These are phyloP conservation scores for Aspergillus bertholletiae DNA, from an alignment of 495 filamentous ascomycete genomes.

Conservation along the genomic window DNA sequence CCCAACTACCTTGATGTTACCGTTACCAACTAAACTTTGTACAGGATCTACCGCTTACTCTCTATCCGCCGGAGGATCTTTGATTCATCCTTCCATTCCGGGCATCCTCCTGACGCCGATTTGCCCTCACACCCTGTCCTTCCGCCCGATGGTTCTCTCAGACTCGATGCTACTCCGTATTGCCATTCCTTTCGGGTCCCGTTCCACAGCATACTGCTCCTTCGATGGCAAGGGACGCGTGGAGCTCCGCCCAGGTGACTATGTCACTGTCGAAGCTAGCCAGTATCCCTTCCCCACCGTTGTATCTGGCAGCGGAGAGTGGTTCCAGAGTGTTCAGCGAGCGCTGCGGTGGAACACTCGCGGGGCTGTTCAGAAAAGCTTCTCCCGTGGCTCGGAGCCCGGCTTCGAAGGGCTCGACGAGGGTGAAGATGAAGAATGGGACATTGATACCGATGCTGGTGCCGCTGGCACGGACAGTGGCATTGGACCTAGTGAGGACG, in stretches of 20 bases:
- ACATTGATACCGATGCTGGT: slow-evolving; percentile 78
- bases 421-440: slow-evolving; percentile 51
- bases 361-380: slow-evolving; percentile 80
- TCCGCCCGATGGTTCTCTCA: slow-evolving; percentile 98
- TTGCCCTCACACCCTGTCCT: slow-evolving; percentile 93
- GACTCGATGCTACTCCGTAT: slow-evolving; percentile 89
- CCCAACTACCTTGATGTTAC: background rate
- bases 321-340: slow-evolving; percentile 90
- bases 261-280: slow-evolving; percentile 88
- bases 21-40: slow-evolving; percentile 10
- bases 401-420: slow-evolving; percentile 30
- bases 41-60: slow-evolving; percentile 89
- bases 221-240: slow-evolving; percentile 96
- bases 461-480: slow-evolving; percentile 51
- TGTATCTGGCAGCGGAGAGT: slow-evolving; percentile 70
- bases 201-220: slow-evolving; percentile 89
- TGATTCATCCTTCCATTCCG: slow-evolving; percentile 95
- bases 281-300: slow-evolving; percentile 97
- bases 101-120: slow-evolving; percentile 97
- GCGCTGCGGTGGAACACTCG: slow-evolving; percentile 92
- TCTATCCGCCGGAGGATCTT: slow-evolving; percentile 88
- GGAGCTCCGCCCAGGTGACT: slow-evolving; percentile 86
- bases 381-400: slow-evolving; percentile 44
- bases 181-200: slow-evolving; percentile 75
- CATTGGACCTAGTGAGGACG: slow-evolving; percentile 54